Base-by-base conservation (phyloP, 2,329 filamentous ascomycete species). In the Aspergillus awamori region DNA sequence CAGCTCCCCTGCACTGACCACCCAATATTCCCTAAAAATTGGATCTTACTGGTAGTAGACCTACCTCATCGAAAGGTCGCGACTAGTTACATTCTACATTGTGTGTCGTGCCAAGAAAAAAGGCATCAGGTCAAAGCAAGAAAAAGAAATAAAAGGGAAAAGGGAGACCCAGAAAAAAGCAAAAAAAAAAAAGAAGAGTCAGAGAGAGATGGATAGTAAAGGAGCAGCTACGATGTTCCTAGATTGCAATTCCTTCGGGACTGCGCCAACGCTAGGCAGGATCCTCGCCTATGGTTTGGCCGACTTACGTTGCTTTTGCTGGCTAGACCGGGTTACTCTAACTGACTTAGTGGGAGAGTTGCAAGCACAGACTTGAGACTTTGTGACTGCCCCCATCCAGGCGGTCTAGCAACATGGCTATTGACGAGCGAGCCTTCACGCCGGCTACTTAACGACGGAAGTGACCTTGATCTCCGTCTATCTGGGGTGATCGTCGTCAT, bases 1-100 rank as follows among this genome's bases (percentile, higher is more conserved):
- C 56, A 61, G 64, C 60, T 53, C 60, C 36, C 43, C 62, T 66
- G 65, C 65, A 67, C 65, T 61, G 67, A 65, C 67, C 65, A 66
- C 62, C 65, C n/a, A 61, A 66, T 67, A 63, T 53, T 20, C 51
- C 38, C 48, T 43, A 45, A 45, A 60, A 28, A 24, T 13, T 59
- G 38, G 39, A 22, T 24, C 36, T 22, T 36, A 15, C 22, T 52
- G 15, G 47, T 41, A 36, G 33, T 36, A 36, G 28, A 22, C 26
- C 26, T 45, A 51, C 48, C 22, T 26, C 38, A 22, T 10, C n/a
- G 2, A 28, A 8, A 22, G 54, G 17, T 26, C 33, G 11, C 17
- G 17, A 58, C 60, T 45, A 36, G 11, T 51, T 17, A 33, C 22
- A 45, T n/a, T 43, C 13, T 20, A 45, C n/a, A 45, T 10, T 36